Conservation (phyloP, 352 stramenopile genomes). For the Blastocystis sp. region DNA sequence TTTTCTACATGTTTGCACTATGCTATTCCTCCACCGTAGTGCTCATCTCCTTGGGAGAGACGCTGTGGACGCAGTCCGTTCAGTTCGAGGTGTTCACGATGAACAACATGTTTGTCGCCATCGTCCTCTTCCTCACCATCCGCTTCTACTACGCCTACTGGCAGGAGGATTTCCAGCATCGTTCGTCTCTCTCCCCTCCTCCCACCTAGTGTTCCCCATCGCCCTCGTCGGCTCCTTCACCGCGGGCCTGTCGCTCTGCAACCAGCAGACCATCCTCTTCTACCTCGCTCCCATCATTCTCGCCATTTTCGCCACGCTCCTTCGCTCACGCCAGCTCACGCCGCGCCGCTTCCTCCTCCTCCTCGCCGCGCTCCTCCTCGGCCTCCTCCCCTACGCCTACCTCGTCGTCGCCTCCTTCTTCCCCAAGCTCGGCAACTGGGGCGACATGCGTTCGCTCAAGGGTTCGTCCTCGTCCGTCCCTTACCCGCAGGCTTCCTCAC, state of each 20-base stretch:
- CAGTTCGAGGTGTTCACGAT: slow-evolving; percentile 69
- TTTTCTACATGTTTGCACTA: slow-evolving; percentile 27
- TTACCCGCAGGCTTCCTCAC: slow-evolving; percentile 34
- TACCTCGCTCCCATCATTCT: slow-evolving; percentile 66
- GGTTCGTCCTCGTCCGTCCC: background rate
- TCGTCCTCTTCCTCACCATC: slow-evolving; percentile 45
- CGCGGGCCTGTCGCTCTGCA: slow-evolving; percentile 44
- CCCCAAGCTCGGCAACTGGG: slow-evolving; percentile 44
- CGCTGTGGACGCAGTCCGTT: slow-evolving; percentile 61
- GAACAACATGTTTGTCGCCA: slow-evolving; percentile 66
- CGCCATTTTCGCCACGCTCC: slow-evolving; percentile 15
- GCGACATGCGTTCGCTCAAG: slow-evolving; percentile 17
- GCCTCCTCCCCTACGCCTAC: slow-evolving; percentile 37
- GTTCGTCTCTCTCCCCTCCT: background rate
- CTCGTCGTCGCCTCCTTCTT: slow-evolving; percentile 40
- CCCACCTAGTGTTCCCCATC: slow-evolving; percentile 56
- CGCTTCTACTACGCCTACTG: slow-evolving; percentile 62
- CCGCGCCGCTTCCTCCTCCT: slow-evolving; percentile 34
- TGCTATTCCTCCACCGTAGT: slow-evolving; percentile 16
- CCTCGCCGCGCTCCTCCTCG: background rate
- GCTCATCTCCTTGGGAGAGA: slow-evolving; percentile 60
- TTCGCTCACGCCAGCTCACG: background rate
- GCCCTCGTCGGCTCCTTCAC: slow-evolving; percentile 21
- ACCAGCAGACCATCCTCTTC: slow-evolving; percentile 68
- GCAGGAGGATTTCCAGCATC: slow-evolving; percentile 14